A percentile compares a stretch with the other conserved stretches of the same genome.
Conservation (phyloP, 1,139 yeast genomes). For the Magnusiomyces suaveolens region DNA sequence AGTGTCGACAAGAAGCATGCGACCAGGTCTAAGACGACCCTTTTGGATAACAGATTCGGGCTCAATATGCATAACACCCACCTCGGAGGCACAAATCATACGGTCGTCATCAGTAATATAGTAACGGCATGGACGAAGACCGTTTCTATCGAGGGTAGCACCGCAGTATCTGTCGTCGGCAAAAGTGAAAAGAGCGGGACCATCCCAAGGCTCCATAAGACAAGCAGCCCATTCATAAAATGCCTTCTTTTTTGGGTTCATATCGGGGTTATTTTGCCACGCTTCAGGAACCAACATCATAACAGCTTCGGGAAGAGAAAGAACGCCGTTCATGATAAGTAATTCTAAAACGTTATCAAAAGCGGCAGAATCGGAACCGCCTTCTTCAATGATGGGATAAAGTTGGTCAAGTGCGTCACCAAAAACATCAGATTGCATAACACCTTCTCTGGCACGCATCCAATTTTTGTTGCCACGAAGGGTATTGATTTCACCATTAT, state of each 20-base stretch:
- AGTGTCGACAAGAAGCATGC: slow-evolving; percentile 92
- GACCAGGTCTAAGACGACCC: slow-evolving; percentile 94
- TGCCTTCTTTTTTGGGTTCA: slow-evolving; percentile 87
- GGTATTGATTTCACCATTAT: slow-evolving; percentile 97
- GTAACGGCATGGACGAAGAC: slow-evolving; percentile 96
- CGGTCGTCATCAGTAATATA: slow-evolving; percentile 90
- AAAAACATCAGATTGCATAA: slow-evolving; percentile 76
- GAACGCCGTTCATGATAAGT: slow-evolving; percentile 81
- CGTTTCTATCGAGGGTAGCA: slow-evolving; percentile 94
- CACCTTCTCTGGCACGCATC: slow-evolving; percentile 99
- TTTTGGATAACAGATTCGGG: slow-evolving; percentile 75
- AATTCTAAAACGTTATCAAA: slow-evolving; percentile 91
- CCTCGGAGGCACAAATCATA: slow-evolving; percentile 97
- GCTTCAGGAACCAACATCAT: slow-evolving; percentile 98
- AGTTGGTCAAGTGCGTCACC: slow-evolving; percentile 87
- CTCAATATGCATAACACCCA: slow-evolving; percentile 87
- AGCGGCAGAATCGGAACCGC: slow-evolving; percentile 99
- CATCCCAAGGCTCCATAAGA: slow-evolving; percentile 99
- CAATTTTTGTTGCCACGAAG: slow-evolving; percentile 95
- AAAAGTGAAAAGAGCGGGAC: slow-evolving; percentile 93
- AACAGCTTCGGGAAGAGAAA: slow-evolving; percentile 94
- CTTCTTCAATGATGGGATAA: slow-evolving; percentile 94
- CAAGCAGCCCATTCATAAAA: slow-evolving; percentile 99
- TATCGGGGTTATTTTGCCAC: slow-evolving; percentile 79
- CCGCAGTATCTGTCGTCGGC: slow-evolving; percentile 98